A percentile compares a stretch with the other conserved stretches of the same genome.
Conservation (phyloP, 768 basidiomycete species). For the Tulasnella sp. region DNA sequence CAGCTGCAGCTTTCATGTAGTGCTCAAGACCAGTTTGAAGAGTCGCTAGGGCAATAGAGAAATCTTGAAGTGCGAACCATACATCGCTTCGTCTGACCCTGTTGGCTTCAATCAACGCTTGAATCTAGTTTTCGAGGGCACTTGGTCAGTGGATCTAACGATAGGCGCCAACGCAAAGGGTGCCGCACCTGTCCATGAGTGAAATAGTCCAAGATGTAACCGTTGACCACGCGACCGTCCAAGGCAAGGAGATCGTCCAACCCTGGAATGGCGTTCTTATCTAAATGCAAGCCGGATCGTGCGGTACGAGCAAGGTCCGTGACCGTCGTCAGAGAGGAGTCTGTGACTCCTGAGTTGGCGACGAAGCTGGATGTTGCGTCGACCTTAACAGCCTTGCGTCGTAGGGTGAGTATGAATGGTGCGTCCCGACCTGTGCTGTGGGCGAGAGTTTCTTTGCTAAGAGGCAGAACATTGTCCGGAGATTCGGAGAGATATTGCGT, state of each 20-base stretch:
- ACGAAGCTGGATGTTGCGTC: constrained; percentile 63
- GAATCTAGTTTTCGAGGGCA: neutral
- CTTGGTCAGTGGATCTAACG: neutral
- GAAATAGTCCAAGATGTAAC: constrained; percentile 70
- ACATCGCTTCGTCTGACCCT: constrained; percentile 55
- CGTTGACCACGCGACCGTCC: constrained; percentile 52
- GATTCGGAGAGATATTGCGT: constrained; percentile 42
- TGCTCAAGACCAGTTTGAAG: constrained; percentile 58
- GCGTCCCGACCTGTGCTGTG: constrained; percentile 34
- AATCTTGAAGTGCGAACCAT: constrained; percentile 68
- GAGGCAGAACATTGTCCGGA: constrained; percentile 53
- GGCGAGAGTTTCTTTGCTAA: constrained; percentile 47
- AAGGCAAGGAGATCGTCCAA: constrained; percentile 41
- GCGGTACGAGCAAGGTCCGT: constrained; percentile 57
- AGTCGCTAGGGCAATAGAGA: constrained; percentile 54
- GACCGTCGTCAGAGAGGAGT: constrained; percentile 53
- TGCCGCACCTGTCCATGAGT: constrained; percentile 58
- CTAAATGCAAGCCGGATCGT: constrained; percentile 58
- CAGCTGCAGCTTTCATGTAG: constrained; percentile 45
- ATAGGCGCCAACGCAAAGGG: constrained; percentile 25
- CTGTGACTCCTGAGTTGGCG: constrained; percentile 67
- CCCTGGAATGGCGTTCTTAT: constrained; percentile 64
- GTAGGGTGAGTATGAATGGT: constrained; percentile 41
- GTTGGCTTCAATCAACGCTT: constrained; percentile 22
- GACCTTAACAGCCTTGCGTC: constrained; percentile 42